These are phyloP conservation scores for Hansenula lynferdii DNA, from an alignment of 1,139 yeast species.

Conservation along the genomic window DNA sequence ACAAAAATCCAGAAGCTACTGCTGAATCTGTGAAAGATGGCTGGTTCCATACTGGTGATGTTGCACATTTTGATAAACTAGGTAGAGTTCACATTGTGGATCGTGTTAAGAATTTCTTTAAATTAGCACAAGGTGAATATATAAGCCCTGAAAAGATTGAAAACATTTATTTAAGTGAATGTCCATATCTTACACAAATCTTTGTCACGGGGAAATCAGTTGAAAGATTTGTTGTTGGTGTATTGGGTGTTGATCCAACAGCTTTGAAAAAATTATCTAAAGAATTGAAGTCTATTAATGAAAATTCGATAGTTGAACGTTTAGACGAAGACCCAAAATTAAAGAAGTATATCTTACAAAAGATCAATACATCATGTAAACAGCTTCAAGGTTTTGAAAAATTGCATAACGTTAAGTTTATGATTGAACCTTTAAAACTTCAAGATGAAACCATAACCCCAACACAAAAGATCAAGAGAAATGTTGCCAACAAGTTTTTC, in stretches of 20 bases:
- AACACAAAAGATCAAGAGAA: conserved; percentile 68
- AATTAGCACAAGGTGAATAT: conserved; percentile 78
- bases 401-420: conserved; percentile 54
- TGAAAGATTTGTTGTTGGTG: conserved; percentile 55
- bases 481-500: conserved; percentile 50
- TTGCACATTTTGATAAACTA: conserved; percentile 48
- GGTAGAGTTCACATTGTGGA: conserved; percentile 64
- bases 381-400: conserved; percentile 50
- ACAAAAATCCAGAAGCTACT: conserved; percentile 52
- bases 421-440: conserved; percentile 61
- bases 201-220: conserved; percentile 70
- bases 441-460: conserved; percentile 69
- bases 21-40: conserved; percentile 51
- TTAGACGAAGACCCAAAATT: no score
- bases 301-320: no score
- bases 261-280: conserved; percentile 22
- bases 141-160: conserved; percentile 78
- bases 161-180: conserved; percentile 51
- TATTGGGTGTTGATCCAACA: conserved; percentile 55
- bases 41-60: conserved; percentile 78
- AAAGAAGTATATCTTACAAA: conserved; percentile 20
- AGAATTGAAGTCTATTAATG: conserved; percentile 5
- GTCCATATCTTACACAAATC: conserved; percentile 49
- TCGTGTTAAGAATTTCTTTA: conserved; percentile 77
- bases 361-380: conserved; percentile 25